A percentile compares a stretch with the other conserved stretches of the same genome.
These are phyloP conservation scores for Trichoderma sp. DNA, from an alignment of 2,329 filamentous ascomycete species.

Conservation along the genomic window DNA sequence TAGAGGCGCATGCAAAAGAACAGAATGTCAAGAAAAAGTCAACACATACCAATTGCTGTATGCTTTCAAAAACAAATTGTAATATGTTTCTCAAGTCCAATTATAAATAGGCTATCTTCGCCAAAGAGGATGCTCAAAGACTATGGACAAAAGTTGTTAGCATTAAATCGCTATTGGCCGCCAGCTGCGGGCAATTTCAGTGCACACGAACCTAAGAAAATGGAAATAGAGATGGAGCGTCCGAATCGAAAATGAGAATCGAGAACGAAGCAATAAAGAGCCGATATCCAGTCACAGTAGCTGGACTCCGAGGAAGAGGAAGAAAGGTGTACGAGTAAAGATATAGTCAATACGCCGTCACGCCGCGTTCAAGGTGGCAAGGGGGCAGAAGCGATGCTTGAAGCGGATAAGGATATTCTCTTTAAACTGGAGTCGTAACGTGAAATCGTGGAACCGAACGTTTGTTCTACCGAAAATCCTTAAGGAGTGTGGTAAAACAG, in stretches of 20 bases:
- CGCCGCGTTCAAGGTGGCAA: constrained; percentile 44
- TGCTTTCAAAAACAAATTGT: constrained; percentile 20
- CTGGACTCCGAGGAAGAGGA: constrained; percentile 41
- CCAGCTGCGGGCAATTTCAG: neutral
- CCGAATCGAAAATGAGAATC: constrained; percentile 38
- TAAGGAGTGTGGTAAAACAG: constrained; percentile 47
- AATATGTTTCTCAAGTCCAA: constrained; percentile 21
- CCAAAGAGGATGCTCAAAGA: constrained; percentile 20
- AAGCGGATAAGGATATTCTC: constrained; percentile 30
- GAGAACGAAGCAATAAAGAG: constrained; percentile 42
- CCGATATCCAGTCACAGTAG: constrained; percentile 44
- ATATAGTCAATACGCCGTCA: constrained; percentile 47
- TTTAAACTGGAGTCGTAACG: constrained; percentile 37
- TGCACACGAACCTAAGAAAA: constrained; percentile 11
- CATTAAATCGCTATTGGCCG: neutral
- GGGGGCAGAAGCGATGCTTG: constrained; percentile 31
- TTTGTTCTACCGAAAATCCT: constrained; percentile 46
- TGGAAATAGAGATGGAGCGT: constrained; percentile 31
- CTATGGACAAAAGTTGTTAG: neutral
- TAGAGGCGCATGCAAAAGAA: no score
- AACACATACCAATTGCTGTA: constrained; percentile 22
- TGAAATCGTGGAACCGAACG: constrained; percentile 38
- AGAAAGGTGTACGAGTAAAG: constrained; percentile 42
- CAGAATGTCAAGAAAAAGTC: no score
- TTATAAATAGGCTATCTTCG: constrained; percentile 11